Percentiles rank a stretch among this genome's conserved stretches.
Conservation (phyloP, 306 rosid genomes). For the Malus fusca region DNA sequence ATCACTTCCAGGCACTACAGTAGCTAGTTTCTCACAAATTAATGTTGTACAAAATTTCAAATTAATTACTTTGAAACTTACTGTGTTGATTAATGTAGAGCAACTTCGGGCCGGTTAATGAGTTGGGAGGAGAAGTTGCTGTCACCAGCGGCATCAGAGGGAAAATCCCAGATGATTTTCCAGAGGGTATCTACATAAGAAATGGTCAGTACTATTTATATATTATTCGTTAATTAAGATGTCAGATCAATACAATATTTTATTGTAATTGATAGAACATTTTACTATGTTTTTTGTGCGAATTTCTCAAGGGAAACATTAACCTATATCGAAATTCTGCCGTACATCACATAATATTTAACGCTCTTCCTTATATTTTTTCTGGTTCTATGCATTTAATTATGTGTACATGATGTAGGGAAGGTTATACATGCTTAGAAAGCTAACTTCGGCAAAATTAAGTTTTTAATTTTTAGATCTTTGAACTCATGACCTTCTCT, state of each 20-base stretch:
- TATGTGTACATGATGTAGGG: no score
- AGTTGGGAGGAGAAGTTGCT: constrained; percentile 32
- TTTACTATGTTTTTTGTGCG: no score
- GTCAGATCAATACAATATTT: neutral
- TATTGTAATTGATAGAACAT: neutral
- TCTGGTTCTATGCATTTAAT: neutral
- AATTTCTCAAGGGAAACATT: no score
- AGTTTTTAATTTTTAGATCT: no score
- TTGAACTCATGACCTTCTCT: no score
- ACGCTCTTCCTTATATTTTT: neutral
- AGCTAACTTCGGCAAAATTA: neutral
- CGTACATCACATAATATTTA: neutral
- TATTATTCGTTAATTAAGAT: neutral
- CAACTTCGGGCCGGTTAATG: constrained; percentile 55
- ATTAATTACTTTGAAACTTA: neutral
- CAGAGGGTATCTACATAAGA: constrained; percentile 56
- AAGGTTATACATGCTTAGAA: neutral
- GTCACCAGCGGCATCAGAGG: constrained; percentile 35
- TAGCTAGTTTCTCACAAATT: neutral
- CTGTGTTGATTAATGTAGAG: constrained; percentile 15
- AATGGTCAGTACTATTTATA: constrained; percentile 32
- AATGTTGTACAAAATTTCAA: neutral
- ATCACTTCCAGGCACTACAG: neutral
- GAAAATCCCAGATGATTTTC: constrained; percentile 43
- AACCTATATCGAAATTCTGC: neutral